Evolutionary conservation across 129 eudicot genomes (phyloP), one percentile per base, ranked within the genome.

Genomic region (Centella asiatica): DNA sequence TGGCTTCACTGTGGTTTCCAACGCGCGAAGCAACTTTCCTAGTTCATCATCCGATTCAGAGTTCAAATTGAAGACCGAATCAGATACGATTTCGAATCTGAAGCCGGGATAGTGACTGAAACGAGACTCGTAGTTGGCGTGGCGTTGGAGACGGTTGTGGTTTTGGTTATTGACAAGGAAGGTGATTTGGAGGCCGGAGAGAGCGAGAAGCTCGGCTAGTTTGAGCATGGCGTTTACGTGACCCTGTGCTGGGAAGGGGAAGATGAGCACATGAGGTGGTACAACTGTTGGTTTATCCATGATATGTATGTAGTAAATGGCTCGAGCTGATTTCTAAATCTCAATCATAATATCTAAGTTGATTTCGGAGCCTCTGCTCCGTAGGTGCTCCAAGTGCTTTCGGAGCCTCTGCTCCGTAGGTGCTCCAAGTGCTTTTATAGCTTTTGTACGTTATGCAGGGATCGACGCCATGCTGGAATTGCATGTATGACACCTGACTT

Each of bases 371-470:
- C n/a, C n/a, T n/a, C n/a, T n/a, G n/a, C n/a, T n/a, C n/a, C n/a
- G n/a, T n/a, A n/a, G n/a, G n/a, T n/a, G n/a, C n/a, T n/a, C n/a
- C n/a, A n/a, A n/a, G n/a, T n/a, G n/a, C n/a, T n/a, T n/a, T n/a
- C n/a, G n/a, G n/a, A n/a, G n/a, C n/a, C n/a, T n/a, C n/a, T n/a
- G n/a, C n/a, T n/a, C n/a, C n/a, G n/a, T n/a, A n/a, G n/a, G n/a
- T 89, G 97, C 66, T 63, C 84, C 26, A 89, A 83, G 76, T 89
- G 97, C 64, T 85, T 69, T 68, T 85, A 71, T 67, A 89, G 80
- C 72, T 89, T 89, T 66, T 89, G 97, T 46, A 76, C 95, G 19
- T 84, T 85, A 55, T 89, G 97, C 61, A 80, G 75, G 74, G 97
- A 83, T 33, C 61, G 66, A 24, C 86, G 88, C 19, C 97, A 89